phyloP scores from a whole-genome alignment of 2,329 filamentous ascomycete species.

The Penicillium sp. region DNA sequence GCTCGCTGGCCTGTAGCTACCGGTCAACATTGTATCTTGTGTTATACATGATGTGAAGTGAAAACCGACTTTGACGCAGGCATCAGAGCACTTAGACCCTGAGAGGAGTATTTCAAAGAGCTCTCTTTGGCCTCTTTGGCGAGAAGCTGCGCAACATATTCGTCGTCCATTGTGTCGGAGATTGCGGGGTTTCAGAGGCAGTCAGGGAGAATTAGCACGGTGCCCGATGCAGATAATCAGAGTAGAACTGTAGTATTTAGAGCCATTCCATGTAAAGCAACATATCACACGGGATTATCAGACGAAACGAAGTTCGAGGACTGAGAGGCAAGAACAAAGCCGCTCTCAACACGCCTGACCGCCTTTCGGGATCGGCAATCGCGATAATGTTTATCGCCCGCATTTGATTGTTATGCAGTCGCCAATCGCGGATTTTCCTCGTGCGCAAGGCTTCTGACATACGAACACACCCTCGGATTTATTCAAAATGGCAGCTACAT shows the following conservation, averaged over 20 bases:
- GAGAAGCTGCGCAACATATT: slow-evolving; percentile 76
- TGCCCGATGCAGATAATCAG: not conserved
- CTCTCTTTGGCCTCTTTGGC: slow-evolving; percentile 75
- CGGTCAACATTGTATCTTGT: not conserved
- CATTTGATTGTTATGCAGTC: not conserved
- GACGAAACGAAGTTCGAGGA: not conserved
- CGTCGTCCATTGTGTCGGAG: slow-evolving; percentile 38
- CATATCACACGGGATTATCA: not conserved
- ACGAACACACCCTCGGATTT: not conserved
- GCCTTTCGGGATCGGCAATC: slow-evolving; percentile 12
- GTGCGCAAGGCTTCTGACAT: not conserved
- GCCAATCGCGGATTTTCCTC: not conserved
- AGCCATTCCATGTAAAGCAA: not conserved
- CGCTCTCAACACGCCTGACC: slow-evolving; percentile 5
- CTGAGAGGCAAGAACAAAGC: slow-evolving; percentile 6
- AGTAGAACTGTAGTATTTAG: not conserved
- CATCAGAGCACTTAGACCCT: slow-evolving; percentile 70
- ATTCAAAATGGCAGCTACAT: slow-evolving; percentile 21
- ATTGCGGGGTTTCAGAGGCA: not conserved
- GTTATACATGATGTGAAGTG: not conserved
- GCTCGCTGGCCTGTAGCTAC: slow-evolving; percentile 56
- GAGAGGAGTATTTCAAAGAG: slow-evolving; percentile 71
- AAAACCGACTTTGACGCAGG: slow-evolving; percentile 51
- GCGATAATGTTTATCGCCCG: slow-evolving; percentile 12
- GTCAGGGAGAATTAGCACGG: not conserved